These are phyloP conservation scores for Ascochyta viciae-villosae DNA, from an alignment of 2,329 filamentous ascomycete genomes.

Conservation along the genomic window DNA sequence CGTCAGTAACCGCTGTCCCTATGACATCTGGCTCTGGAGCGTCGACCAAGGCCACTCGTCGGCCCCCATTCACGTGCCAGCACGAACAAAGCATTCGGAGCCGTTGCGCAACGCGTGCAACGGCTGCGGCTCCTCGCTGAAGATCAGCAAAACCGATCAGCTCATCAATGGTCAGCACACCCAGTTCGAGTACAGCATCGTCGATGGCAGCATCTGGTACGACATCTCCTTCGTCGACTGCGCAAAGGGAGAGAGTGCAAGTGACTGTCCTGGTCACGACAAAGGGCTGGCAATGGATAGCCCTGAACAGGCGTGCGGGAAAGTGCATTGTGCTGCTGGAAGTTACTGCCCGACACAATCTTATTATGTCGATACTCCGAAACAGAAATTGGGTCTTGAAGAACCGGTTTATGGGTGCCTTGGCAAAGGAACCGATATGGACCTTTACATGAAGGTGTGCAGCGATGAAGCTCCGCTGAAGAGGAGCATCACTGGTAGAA, in stretches of 20 bases:
- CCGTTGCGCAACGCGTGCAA: conserved; percentile 24
- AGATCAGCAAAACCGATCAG: conserved; percentile 34
- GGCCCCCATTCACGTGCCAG: conserved; percentile 21
- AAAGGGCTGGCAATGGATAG: conserved; percentile 31
- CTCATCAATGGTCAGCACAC: conserved; percentile 30
- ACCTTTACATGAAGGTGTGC: conserved; percentile 35
- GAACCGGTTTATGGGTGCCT: conserved; percentile 37
- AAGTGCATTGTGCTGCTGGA: conserved; percentile 23
- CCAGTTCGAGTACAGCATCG: conserved; percentile 39
- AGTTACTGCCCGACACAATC: conserved; percentile 34
- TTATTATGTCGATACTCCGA: conserved; percentile 34
- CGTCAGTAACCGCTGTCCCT: conserved; percentile 33
- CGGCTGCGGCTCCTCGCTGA: conserved; percentile 32
- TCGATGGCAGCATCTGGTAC: conserved; percentile 29
- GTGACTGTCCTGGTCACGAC: conserved; percentile 31
- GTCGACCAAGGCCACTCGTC: conserved; percentile 21
- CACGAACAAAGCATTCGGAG: conserved; percentile 29
- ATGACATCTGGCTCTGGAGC: conserved; percentile 38
- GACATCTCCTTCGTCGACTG: conserved; percentile 41
- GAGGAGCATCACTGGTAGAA: conserved; percentile 33
- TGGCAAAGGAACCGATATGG: conserved; percentile 22
- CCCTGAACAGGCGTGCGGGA: conserved; percentile 21
- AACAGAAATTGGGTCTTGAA: conserved; percentile 28
- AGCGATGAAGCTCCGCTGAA: conserved; percentile 25
- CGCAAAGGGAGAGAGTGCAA: conserved; percentile 28